Conservation (phyloP, 23 red algal species). For the Gracilaria vermiculophylla region DNA sequence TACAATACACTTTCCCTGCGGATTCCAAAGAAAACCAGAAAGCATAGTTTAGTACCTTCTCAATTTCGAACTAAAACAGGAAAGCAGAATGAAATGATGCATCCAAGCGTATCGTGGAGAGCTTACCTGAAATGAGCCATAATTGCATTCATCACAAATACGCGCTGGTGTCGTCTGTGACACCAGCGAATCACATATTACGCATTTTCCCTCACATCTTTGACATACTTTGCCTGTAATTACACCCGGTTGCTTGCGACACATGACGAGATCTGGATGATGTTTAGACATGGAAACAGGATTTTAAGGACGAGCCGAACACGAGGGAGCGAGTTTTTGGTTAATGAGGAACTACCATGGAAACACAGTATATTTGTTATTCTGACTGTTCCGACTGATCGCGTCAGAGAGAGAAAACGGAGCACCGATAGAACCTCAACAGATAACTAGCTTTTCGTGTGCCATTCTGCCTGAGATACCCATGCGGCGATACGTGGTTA, state of each 20-base stretch:
- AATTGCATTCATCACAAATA: conserved; percentile 91
- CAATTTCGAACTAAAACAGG: not conserved
- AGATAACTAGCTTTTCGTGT: too few species aligned
- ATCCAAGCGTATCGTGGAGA: not conserved
- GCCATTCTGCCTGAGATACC: too few species aligned
- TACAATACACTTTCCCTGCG: conserved; percentile 76
- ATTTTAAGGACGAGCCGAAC: too few species aligned
- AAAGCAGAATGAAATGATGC: not conserved
- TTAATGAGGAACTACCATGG: too few species aligned
- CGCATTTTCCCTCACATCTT: conserved; percentile 90
- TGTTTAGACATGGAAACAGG: conserved; percentile 88
- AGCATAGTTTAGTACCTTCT: not conserved
- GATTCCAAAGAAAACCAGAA: not conserved
- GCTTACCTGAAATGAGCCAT: conserved; percentile 66
- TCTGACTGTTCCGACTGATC: too few species aligned
- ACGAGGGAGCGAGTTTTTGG: too few species aligned
- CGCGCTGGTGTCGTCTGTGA: conserved; percentile 75
- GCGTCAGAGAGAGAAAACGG: too few species aligned
- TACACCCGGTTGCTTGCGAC: conserved; percentile 92
- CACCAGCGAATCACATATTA: conserved; percentile 81
- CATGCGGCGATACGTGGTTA: too few species aligned
- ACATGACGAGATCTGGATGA: conserved; percentile 91
- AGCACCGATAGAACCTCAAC: too few species aligned
- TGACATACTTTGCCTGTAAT: conserved; percentile 73
- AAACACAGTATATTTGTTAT: too few species aligned